Base-by-base conservation (phyloP, 2,329 filamentous ascomycete genomes). In the Cordyceps javanica region DNA sequence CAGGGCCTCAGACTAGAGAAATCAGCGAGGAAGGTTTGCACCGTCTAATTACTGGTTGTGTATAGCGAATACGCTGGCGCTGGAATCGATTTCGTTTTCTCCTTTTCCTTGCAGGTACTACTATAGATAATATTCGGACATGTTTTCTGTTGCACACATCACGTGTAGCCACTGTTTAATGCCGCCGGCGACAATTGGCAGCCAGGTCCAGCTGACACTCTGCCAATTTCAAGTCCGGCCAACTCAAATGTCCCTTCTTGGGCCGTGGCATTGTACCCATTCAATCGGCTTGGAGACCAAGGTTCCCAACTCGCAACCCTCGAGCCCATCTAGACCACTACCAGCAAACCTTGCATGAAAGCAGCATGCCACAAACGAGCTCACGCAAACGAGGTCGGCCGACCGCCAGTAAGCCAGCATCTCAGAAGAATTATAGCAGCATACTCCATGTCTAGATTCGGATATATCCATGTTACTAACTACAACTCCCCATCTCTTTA, bases 321-420 rank as follows among this genome's bases (percentile, higher is more conserved):
- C 5, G 6, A 36, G 16, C 19, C 30, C 11, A 23, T 16, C 28
- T 11, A 32, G 30, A n/a, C n/a, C n/a, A n/a, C n/a, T n/a, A 16
- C 26, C 14, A 25, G 32, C 8, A 25, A 38, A 32, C n/a, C 21
- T 25, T 52, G 3, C 4, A 34, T n/a, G n/a, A 41, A 5, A 13
- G 11, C 41, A 44, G n/a, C 19, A 57, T 57, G 55, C 45, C 55
- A 28, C 55, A 57, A 50, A 51, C 55, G 46, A 28, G 36, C 45
- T 32, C 55, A 14, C 45, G 55, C 45, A 57, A 57, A 57, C 55
- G 55, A 48, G 55, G 36, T 36, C 55, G 55, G 42, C 36, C 45
- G n/a, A 16, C 36, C 7, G 10, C 55, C 5, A 26, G 55, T 57
- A 51, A 50, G 36, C 36, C n/a, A 6, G 7, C 16, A 39, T n/a